Evolutionary conservation across 148 eudicot species (phyloP), one percentile per base, ranked within the genome.

Genomic region (Polygonum aviculare): DNA sequence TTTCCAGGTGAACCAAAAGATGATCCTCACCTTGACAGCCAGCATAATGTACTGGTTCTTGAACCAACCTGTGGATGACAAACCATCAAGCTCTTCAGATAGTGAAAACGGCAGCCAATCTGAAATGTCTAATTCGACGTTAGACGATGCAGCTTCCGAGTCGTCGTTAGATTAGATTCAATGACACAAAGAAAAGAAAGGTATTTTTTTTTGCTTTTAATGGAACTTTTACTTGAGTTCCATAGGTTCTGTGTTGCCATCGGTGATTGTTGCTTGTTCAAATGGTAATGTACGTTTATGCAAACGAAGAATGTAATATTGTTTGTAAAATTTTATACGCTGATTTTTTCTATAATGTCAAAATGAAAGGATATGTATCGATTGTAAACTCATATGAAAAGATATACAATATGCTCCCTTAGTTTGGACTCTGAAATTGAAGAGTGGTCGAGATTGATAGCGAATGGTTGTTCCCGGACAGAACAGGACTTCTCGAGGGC

Each of bases 41-140:
- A 92, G 97, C 82, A 87, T 95, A 41, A 95, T 92, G 98, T 95
- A 90, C 50, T 95, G 98, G 98, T 90, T 83, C 85, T 86, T 90
- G 83, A 95, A 88, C 80, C 92, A 88, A 85, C 89, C 91, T 0
- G 80, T 78, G 12, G 98, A 92, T 69, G 98, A 88, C 18, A 89
- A 87, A 80, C 82, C 88, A 47, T 79, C 85, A 39, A 90, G 87
- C 76, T 82, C 94, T 65, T 90, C 98, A 6, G 98, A 95, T 75
- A 89, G 88, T 47, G 98, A 95, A 75, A 94, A 81, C 70, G 97
- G 98, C 21, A 92, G 90, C 85, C 85, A 81, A 74, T 84, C 90
- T 4, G 98, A 95, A 82, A 86, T 78, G 75, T 95, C 97, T 31
- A 92, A 73, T 84, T 89, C 97, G n/a, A 89, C 97, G 9, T 62